These are phyloP conservation scores for Hirsutella thompsonii DNA, from an alignment of 2,329 filamentous ascomycete genomes.

Conservation along the genomic window DNA sequence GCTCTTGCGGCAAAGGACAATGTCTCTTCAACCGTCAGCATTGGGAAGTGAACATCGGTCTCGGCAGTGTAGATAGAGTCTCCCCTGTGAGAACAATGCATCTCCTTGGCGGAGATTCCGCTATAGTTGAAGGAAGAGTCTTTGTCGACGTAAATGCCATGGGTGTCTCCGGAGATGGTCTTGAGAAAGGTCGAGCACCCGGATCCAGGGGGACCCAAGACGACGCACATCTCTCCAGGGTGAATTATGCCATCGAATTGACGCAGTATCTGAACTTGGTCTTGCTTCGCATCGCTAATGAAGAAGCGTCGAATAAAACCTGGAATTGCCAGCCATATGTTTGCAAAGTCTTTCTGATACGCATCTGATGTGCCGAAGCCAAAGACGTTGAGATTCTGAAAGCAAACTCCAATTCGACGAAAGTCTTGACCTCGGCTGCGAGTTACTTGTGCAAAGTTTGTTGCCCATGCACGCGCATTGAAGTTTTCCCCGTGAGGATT, in stretches of 20 bases:
- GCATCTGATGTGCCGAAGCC: too few relatives aligned
- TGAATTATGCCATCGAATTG: slow-evolving; percentile 55
- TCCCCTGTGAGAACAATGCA: slow-evolving; percentile 13
- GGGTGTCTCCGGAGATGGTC: slow-evolving; percentile 72
- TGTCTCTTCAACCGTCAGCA: slow-evolving; percentile 58
- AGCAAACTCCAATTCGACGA: too few relatives aligned
- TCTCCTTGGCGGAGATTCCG: background rate
- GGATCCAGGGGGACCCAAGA: slow-evolving; percentile 56
- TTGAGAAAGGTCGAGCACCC: slow-evolving; percentile 82
- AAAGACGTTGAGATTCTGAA: too few relatives aligned
- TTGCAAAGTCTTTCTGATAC: too few relatives aligned
- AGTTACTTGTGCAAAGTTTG: too few relatives aligned
- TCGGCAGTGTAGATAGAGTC: slow-evolving; percentile 71
- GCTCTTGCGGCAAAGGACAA: slow-evolving; percentile 56
- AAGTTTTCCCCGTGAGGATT: too few relatives aligned
- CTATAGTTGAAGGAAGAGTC: slow-evolving; percentile 1
- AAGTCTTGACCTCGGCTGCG: too few relatives aligned
- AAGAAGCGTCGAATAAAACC: too few relatives aligned
- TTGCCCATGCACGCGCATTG: too few relatives aligned
- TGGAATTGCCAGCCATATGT: too few relatives aligned
- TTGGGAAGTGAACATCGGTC: slow-evolving; percentile 61
- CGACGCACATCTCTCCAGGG: slow-evolving; percentile 62
- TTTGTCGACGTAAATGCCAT: slow-evolving; percentile 47
- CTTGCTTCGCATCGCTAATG: too few relatives aligned
- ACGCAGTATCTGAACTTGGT: slow-evolving; percentile 47